phyloP scores from a whole-genome alignment of 306 rosid genomes.

The Dryas alaskensis region DNA sequence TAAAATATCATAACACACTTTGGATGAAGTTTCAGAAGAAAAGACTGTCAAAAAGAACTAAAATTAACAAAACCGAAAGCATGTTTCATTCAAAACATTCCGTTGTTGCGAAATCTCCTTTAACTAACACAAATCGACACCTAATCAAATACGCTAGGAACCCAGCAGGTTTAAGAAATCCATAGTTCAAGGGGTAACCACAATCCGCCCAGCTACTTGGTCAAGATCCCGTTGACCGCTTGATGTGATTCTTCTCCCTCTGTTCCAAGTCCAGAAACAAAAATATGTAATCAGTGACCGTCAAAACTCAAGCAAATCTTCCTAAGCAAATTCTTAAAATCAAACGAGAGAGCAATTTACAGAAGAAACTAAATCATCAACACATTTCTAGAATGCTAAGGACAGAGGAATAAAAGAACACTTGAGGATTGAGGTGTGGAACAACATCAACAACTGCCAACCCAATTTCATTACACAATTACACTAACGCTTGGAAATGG shows the following conservation, averaged over 20 bases:
- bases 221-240: conserved; percentile 56
- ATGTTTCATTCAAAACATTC: neutral
- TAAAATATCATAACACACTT: neutral
- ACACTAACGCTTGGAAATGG: no score
- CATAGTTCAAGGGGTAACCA: conserved; percentile 40
- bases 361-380: no score
- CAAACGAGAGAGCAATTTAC: no score
- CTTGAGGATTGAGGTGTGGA: no score
- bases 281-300: neutral
- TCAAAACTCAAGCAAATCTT: neutral
- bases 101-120: conserved; percentile 4
- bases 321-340: no score
- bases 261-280: conserved; percentile 10
- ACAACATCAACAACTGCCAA: no score
- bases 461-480: no score
- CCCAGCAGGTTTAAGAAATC: conserved; percentile 1
- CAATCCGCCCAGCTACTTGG: conserved; percentile 65
- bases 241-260: conserved; percentile 59
- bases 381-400: no score
- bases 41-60: neutral
- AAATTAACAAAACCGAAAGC: conserved; percentile 8
- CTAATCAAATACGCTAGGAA: neutral
- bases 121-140: conserved; percentile 12
- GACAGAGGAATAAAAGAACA: no score
- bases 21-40: neutral